phyloP scores from a whole-genome alignment of 257 asterid species.

The Mentha longifolia region DNA sequence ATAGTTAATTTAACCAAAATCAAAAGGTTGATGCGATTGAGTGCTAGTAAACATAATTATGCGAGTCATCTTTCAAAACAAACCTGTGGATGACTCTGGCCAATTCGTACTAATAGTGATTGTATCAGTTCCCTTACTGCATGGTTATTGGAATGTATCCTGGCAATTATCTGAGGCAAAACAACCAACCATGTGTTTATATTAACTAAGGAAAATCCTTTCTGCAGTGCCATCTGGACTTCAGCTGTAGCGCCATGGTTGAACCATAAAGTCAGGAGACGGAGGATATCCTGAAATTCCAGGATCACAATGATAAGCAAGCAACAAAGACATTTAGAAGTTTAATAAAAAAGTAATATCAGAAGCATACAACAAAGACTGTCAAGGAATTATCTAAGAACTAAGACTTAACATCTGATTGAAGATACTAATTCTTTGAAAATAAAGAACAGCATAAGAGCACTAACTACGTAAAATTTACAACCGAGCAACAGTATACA shows the following conservation, averaged over 20 bases:
- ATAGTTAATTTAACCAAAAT: neutral
- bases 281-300: constrained; percentile 83
- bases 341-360: constrained; percentile 6
- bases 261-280: constrained; percentile 99
- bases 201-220: constrained; percentile 90
- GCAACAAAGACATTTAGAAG: constrained; percentile 11
- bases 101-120: constrained; percentile 90
- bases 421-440: neutral
- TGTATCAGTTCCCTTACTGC: constrained; percentile 98
- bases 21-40: neutral
- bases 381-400: constrained; percentile 22
- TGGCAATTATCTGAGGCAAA: constrained; percentile 97
- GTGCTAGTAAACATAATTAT: neutral
- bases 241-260: constrained; percentile 98
- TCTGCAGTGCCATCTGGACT: constrained; percentile 95
- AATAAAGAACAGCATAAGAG: neutral
- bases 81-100: constrained; percentile 99
- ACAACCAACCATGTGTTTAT: constrained; percentile 99
- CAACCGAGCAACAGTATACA: constrained; percentile 26
- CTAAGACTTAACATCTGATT: neutral
- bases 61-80: constrained; percentile 29
- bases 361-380: neutral
- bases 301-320: constrained; percentile 32
- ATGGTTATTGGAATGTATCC: constrained; percentile 96
- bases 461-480: constrained; percentile 1